Evolutionary conservation across 106 monocot species (phyloP).

Genomic region (Agapanthus africanus): DNA sequence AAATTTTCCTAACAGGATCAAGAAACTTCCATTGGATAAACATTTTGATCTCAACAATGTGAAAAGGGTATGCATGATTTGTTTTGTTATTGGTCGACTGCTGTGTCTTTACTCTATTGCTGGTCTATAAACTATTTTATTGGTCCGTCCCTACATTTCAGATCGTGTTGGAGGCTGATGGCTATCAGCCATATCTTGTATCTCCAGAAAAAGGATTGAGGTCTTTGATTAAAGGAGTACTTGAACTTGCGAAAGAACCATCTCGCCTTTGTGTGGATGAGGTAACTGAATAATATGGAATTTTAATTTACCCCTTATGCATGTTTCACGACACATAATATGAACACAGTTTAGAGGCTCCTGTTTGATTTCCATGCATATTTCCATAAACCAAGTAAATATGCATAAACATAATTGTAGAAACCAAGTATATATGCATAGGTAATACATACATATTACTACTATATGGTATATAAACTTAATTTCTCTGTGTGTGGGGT

Average conservation of each 20-base stretch:
- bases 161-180: slow-evolving; percentile 97
- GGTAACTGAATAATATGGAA: slow-evolving; percentile 18
- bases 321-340: too few relatives aligned
- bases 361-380: too few relatives aligned
- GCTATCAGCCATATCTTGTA: slow-evolving; percentile 90
- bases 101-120: background rate
- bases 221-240: slow-evolving; percentile 57
- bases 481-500: too few relatives aligned
- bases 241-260: slow-evolving; percentile 75
- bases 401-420: too few relatives aligned
- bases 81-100: background rate
- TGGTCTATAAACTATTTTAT: background rate
- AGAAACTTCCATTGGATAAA: slow-evolving; percentile 83
- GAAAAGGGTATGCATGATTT: slow-evolving; percentile 62
- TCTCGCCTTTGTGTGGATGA: slow-evolving; percentile 91
- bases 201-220: slow-evolving; percentile 86
- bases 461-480: too few relatives aligned
- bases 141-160: slow-evolving; percentile 7
- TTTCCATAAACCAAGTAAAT: too few relatives aligned
- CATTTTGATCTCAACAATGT: slow-evolving; percentile 96
- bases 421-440: too few relatives aligned
- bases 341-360: too few relatives aligned
- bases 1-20: slow-evolving; percentile 86
- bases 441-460: too few relatives aligned
- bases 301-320: too few relatives aligned